Base-by-base conservation (phyloP, 2,329 filamentous ascomycete genomes). In the Trichoderma asperellum region DNA sequence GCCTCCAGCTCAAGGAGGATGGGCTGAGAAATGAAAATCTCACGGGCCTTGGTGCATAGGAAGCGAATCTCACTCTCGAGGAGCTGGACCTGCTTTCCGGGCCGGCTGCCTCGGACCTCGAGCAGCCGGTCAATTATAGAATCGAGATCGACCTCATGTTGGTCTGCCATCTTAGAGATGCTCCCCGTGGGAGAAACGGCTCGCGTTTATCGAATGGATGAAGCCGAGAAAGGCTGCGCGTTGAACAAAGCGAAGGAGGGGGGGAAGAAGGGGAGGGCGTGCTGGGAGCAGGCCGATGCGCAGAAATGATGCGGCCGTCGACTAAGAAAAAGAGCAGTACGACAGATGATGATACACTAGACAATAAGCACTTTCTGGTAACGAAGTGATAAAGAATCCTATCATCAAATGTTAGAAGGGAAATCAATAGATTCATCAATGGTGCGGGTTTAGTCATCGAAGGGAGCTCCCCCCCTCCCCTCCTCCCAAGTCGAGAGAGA, bases 21-120 rank as follows among this genome's bases (percentile, higher is more conserved):
- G 74, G 96, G 96, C 86, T 99, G 96, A 72, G 94, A 97, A 83
- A 99, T 98, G 87, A 99, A 98, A 78, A 99, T 98, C 86, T 99
- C 96, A 74, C 96, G 92, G 73, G 95, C 94, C 86, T 98, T 98
- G 81, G 95, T 97, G 89, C 96, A 99, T 74, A 99, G 89, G 83
- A 90, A 97, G 80, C 95, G 92, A 76, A 99, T 99, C 85, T 98
- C 96, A 71, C 93, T 90, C 83, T 99, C 96, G 74, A 97, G 87
- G 75, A 99, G 89, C 85, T 98, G 95, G 68, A 99, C 96, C 84
- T 98, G 96, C 87, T 99, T 99, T 77, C 96, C 96, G 70, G 96
- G 96, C 79, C 96, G 91, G 87, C 94, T 97, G 81, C 95, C 96
- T 84, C 96, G 92, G 80, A 98, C 96, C 85, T 99, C 96, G 79